These are phyloP conservation scores for Lophiostoma macrostomum DNA, from an alignment of 495 filamentous ascomycete genomes.

Conservation along the genomic window DNA sequence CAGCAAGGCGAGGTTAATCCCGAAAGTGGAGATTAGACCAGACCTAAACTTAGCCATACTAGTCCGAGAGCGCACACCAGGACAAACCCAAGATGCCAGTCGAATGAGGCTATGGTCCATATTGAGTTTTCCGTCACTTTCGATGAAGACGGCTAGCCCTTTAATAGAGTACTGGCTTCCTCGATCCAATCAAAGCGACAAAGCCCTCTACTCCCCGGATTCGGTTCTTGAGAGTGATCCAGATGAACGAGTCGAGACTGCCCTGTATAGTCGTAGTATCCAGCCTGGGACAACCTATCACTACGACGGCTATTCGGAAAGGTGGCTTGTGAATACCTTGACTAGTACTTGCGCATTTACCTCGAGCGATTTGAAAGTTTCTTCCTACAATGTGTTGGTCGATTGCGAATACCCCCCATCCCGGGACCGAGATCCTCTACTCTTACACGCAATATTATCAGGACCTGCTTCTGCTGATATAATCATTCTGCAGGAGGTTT, in stretches of 20 bases:
- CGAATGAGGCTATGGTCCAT: slow-evolving; percentile 22
- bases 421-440: slow-evolving; percentile 48
- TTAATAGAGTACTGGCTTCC: slow-evolving; percentile 16
- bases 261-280: slow-evolving; percentile 1
- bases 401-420: slow-evolving; percentile 51
- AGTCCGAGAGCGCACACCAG: slow-evolving; percentile 39
- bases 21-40: slow-evolving; percentile 45
- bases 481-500: slow-evolving; percentile 58
- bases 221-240: neutral
- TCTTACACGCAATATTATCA: slow-evolving; percentile 47
- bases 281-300: slow-evolving; percentile 16
- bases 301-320: neutral
- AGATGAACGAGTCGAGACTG: neutral
- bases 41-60: slow-evolving; percentile 47
- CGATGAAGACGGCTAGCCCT: neutral
- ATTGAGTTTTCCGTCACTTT: neutral
- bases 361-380: slow-evolving; percentile 40
- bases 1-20: slow-evolving; percentile 46
- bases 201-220: neutral
- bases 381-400: slow-evolving; percentile 57
- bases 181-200: neutral
- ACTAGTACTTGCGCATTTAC: slow-evolving; percentile 1
- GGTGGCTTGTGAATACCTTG: neutral
- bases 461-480: slow-evolving; percentile 43
- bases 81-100: neutral